phyloP scores from a whole-genome alignment of 176 grass and related monocot species.

The Canna indica region DNA sequence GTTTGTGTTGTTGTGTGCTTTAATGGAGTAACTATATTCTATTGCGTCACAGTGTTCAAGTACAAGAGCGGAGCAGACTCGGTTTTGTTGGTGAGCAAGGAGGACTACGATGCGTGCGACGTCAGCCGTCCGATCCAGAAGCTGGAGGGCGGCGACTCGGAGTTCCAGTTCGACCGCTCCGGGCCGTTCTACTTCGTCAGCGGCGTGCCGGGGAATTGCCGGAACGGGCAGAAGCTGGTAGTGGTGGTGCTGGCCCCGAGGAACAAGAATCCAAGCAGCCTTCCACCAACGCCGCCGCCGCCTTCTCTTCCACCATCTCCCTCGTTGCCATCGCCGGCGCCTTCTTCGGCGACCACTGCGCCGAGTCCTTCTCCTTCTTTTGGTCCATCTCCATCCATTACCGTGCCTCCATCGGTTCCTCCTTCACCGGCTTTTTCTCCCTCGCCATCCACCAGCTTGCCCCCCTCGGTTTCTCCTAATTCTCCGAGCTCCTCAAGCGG shows the following conservation, averaged over 20 bases:
- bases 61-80: constrained; percentile 34
- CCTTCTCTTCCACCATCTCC: too few relatives aligned
- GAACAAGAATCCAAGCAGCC: neutral
- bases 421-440: too few relatives aligned
- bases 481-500: too few relatives aligned
- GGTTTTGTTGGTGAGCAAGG: constrained; percentile 28
- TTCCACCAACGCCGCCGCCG: neutral
- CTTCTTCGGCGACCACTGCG: too few relatives aligned
- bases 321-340: too few relatives aligned
- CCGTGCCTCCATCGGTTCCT: too few relatives aligned
- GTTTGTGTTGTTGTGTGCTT: too few relatives aligned
- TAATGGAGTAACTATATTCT: too few relatives aligned
- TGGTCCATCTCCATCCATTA: too few relatives aligned
- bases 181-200: constrained; percentile 46
- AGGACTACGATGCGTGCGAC: constrained; percentile 31
- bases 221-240: constrained; percentile 33
- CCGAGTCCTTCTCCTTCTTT: too few relatives aligned
- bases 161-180: constrained; percentile 6
- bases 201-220: constrained; percentile 21
- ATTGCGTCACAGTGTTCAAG: constrained; percentile 33
- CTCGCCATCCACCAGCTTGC: too few relatives aligned
- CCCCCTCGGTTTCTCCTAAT: too few relatives aligned
- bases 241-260: constrained; percentile 14
- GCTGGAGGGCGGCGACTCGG: constrained; percentile 26
- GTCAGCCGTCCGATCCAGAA: constrained; percentile 18